A percentile compares a stretch with the other conserved stretches of the same genome.
phyloP scores from a whole-genome alignment of 2,329 filamentous ascomycete species.

The Moelleriella libera region DNA sequence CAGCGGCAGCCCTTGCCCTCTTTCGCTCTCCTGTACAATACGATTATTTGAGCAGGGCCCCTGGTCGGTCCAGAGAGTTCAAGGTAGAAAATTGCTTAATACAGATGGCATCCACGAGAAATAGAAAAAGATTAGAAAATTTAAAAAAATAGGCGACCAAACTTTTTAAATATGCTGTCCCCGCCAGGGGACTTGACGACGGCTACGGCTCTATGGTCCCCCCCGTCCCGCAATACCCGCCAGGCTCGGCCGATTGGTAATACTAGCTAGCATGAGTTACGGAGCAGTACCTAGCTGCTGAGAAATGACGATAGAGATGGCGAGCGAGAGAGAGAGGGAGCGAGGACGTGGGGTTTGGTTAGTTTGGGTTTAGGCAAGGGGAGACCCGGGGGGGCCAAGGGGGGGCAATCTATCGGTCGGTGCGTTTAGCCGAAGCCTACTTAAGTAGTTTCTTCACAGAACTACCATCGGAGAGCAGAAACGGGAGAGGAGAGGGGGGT shows the following conservation, averaged over 20 bases:
- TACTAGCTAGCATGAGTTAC: background rate
- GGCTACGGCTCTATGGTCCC: too few species aligned
- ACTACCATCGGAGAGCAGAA: too few species aligned
- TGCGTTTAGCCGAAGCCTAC: too few species aligned
- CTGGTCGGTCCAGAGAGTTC: background rate
- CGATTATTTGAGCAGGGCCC: too few species aligned
- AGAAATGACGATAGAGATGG: background rate
- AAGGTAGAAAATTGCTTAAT: background rate
- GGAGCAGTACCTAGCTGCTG: background rate
- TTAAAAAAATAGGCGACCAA: background rate
- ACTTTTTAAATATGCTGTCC: too few species aligned
- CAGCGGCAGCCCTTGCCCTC: too few species aligned
- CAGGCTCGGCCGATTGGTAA: background rate
- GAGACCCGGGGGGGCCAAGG: too few species aligned
- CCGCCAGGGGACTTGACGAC: too few species aligned
- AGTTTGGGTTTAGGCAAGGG: background rate
- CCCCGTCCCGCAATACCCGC: background rate
- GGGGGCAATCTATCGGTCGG: too few species aligned
- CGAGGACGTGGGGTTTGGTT: background rate
- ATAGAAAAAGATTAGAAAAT: background rate
- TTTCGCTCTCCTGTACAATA: too few species aligned
- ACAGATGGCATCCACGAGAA: background rate
- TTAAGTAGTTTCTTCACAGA: too few species aligned
- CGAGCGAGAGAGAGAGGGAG: background rate
- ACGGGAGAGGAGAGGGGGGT: too few species aligned